Conservation (phyloP, 164 flowering plant genomes). For the Chloranthus sessilifolius region DNA sequence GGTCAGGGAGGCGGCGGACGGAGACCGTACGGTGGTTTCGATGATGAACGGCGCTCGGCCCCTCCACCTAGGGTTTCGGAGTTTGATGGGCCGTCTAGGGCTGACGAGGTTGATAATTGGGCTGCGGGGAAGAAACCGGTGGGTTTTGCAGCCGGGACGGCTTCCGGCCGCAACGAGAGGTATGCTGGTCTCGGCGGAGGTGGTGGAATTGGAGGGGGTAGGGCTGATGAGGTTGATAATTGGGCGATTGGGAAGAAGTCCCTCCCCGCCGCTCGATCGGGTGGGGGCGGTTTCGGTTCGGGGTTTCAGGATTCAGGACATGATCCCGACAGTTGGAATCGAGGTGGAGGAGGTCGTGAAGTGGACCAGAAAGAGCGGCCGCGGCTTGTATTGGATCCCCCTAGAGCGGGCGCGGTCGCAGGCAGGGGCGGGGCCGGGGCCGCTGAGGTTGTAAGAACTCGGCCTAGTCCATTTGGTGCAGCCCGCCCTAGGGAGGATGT, state of each 20-base stretch:
- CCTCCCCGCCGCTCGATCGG: slow-evolving; percentile 23
- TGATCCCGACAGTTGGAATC: slow-evolving; percentile 41
- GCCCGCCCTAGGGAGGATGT: slow-evolving; percentile 86
- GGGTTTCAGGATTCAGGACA: slow-evolving; percentile 17
- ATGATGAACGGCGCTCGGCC: slow-evolving; percentile 39
- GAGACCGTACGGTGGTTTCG: slow-evolving; percentile 56
- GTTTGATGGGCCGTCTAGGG: slow-evolving; percentile 54
- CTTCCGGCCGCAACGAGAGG: slow-evolving; percentile 29
- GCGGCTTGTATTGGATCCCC: slow-evolving; percentile 45
- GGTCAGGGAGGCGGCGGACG: slow-evolving; percentile 14
- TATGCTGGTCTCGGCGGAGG: slow-evolving; percentile 40
- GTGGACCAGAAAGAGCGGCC: slow-evolving; percentile 41
- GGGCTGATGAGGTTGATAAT: slow-evolving; percentile 71
- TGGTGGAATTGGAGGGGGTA: too few relatives aligned
- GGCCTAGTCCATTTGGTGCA: slow-evolving; percentile 70
- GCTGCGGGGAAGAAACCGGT: slow-evolving; percentile 39
- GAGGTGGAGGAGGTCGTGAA: too few relatives aligned
- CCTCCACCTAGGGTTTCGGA: slow-evolving; percentile 53
- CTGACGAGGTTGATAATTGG: slow-evolving; percentile 83
- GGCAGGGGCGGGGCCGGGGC: too few relatives aligned
- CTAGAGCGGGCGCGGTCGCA: slow-evolving; percentile 17
- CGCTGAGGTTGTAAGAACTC: slow-evolving; percentile 33
- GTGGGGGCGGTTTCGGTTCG: slow-evolving; percentile 18
- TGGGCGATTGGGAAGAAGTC: slow-evolving; percentile 54
- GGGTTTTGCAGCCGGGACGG: slow-evolving; percentile 20